A percentile compares a stretch with the other conserved stretches of the same genome.
Conservation (phyloP, 2,329 filamentous ascomycete species). For the Rutstroemia sp. region DNA sequence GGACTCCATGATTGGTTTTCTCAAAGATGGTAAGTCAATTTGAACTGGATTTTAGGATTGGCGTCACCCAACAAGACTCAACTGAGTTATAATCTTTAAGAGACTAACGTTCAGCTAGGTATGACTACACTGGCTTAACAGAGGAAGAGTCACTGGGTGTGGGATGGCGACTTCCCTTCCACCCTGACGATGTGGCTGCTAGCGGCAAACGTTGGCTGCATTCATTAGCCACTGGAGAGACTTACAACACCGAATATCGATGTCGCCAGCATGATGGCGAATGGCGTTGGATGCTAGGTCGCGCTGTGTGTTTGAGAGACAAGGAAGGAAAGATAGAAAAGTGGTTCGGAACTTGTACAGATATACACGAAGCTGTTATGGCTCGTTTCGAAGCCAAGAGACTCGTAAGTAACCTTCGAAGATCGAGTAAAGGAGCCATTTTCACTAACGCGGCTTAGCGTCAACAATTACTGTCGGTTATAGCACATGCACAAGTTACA, state of each 20-base stretch:
- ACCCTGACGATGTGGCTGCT: conserved; percentile 60
- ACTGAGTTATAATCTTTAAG: too few species aligned
- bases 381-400: conserved; percentile 58
- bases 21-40: conserved; percentile 47
- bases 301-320: conserved; percentile 61
- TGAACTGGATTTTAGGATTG: too few species aligned
- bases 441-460: conserved; percentile 26
- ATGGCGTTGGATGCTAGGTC: conserved; percentile 73
- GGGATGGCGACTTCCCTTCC: conserved; percentile 58
- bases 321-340: conserved; percentile 62
- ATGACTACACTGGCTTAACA: conserved; percentile 65
- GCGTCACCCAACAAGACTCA: too few species aligned
- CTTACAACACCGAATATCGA: conserved; percentile 65
- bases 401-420: conserved; percentile 33
- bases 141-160: conserved; percentile 54
- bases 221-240: conserved; percentile 58
- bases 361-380: conserved; percentile 68
- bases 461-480: conserved; percentile 65
- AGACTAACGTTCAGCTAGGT: conserved; percentile 29
- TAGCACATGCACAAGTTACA: conserved; percentile 67
- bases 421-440: background rate
- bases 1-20: conserved; percentile 69
- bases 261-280: conserved; percentile 58
- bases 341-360: conserved; percentile 76
- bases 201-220: conserved; percentile 51